Base-by-base conservation (phyloP, 192 early-diverging fungal species). In the Nowakowskiella sp. region DNA sequence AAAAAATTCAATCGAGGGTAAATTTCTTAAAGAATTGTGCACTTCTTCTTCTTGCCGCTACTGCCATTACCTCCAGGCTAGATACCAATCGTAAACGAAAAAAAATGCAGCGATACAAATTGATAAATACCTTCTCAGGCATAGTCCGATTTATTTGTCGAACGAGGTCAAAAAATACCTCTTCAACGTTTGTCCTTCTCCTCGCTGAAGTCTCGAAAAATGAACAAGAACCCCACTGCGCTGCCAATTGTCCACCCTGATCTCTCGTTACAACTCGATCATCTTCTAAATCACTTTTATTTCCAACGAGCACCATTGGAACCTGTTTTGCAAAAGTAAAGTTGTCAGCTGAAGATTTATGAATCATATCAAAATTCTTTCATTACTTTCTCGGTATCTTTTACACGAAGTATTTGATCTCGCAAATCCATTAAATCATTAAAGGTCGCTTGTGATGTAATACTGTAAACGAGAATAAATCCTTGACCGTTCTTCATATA, bases 151-250 rank as follows among this genome's bases (percentile, higher is more conserved):
- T 88, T 68, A 94, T 94, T 55, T 91, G 85, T 34, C 89, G 71
- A 42, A 97, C 91, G 28, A 91, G 73, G 66, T 93, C 88, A 34
- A 81, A 88, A 68, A 97, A 97, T 32, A 90, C 88, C 53, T 94
- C 90, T 34, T 92, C 89, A 2, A 94, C 90, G 42, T 91, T 90
- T 54, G 86, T 82, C 62, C 87, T 88, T 39, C 77, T 81, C 54
- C 89, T 70, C 4, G 93, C 93, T 39, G 84, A 87, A 9, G 90
- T 86, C 60, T 97, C 93, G 49, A 89, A 83, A 60, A 93, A 94
- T 0, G 80, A 78, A 61, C 62, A 76, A 39, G 70, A 78, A 57
- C 75, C 76, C 80, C 72, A 86, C 60, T 67, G 76, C 60, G 68
- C 63, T 25, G 89, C 82, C 47, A 91, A 60, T 24, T 55, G 32